A percentile compares a stretch with the other conserved stretches of the same genome.
Evolutionary conservation across 805 yeast genomes (phyloP).

Genomic region (Candida silvicultrix): DNA sequence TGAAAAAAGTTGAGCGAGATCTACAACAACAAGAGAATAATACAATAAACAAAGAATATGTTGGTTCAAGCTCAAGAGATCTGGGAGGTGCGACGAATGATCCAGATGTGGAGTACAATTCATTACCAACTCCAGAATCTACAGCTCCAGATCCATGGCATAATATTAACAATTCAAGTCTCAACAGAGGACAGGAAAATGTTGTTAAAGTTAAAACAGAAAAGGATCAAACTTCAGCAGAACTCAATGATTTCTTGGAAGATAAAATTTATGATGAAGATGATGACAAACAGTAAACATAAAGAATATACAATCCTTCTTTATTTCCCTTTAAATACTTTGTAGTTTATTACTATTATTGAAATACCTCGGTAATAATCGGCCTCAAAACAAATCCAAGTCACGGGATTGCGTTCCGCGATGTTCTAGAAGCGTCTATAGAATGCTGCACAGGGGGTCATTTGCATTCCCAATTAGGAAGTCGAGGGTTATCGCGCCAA

Average conservation of each 20-base stretch:
- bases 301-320: too few relatives aligned
- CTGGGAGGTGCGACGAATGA: neutral
- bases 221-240: neutral
- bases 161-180: neutral
- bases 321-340: too few relatives aligned
- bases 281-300: too few relatives aligned
- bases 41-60: neutral
- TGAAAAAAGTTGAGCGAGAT: neutral
- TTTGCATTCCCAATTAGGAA: neutral
- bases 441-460: neutral
- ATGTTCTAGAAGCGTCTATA: neutral
- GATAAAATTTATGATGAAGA: neutral
- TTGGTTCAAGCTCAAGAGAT: neutral
- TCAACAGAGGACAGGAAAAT: neutral
- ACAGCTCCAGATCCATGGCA: constrained; percentile 8
- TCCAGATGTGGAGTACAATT: constrained; percentile 8
- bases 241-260: neutral
- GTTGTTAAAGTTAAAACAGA: neutral
- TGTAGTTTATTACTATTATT: too few relatives aligned
- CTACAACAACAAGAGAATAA: neutral
- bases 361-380: neutral
- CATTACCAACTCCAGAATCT: constrained; percentile 23
- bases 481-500: neutral
- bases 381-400: too few relatives aligned
- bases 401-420: too few relatives aligned